phyloP scores from a whole-genome alignment of 345 rosid genomes.

The Salix dunnii region DNA sequence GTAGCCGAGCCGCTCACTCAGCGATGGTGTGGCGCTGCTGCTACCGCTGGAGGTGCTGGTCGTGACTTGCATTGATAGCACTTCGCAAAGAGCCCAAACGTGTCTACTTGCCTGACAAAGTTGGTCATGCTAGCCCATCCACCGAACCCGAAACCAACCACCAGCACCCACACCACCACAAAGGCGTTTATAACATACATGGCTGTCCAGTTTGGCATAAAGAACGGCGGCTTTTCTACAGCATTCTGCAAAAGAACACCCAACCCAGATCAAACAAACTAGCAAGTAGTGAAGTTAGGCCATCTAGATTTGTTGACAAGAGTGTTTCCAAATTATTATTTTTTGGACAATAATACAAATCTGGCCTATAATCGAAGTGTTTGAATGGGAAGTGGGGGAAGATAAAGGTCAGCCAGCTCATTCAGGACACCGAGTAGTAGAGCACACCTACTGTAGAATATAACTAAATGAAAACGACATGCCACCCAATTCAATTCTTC shows the following conservation, averaged over 20 bases:
- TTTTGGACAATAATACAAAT: neutral
- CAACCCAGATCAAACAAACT: neutral
- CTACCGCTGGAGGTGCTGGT: slow-evolving; percentile 37
- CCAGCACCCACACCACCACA: slow-evolving; percentile 73
- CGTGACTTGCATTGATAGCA: slow-evolving; percentile 93
- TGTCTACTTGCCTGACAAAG: slow-evolving; percentile 76
- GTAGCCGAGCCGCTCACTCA: slow-evolving; percentile 32
- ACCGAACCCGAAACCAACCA: slow-evolving; percentile 86
- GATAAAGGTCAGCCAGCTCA: slow-evolving; percentile 33
- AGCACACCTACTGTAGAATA: slow-evolving; percentile 28
- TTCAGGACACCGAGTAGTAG: neutral
- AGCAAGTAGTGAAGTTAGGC: neutral
- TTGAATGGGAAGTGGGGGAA: neutral
- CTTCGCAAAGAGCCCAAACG: slow-evolving; percentile 92
- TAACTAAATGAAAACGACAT: slow-evolving; percentile 53
- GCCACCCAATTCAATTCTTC: slow-evolving; percentile 36
- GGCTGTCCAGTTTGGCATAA: slow-evolving; percentile 84
- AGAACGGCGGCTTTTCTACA: slow-evolving; percentile 88
- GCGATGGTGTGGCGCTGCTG: slow-evolving; percentile 35
- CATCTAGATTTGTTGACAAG: no score
- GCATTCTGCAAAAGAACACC: slow-evolving; percentile 55
- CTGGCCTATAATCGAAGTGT: no score
- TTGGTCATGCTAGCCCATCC: slow-evolving; percentile 99
- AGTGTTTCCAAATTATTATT: neutral
- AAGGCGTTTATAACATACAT: slow-evolving; percentile 74